Evolutionary conservation across 805 yeast genomes (phyloP).

Genomic region (Saturnispora ahearnii): DNA sequence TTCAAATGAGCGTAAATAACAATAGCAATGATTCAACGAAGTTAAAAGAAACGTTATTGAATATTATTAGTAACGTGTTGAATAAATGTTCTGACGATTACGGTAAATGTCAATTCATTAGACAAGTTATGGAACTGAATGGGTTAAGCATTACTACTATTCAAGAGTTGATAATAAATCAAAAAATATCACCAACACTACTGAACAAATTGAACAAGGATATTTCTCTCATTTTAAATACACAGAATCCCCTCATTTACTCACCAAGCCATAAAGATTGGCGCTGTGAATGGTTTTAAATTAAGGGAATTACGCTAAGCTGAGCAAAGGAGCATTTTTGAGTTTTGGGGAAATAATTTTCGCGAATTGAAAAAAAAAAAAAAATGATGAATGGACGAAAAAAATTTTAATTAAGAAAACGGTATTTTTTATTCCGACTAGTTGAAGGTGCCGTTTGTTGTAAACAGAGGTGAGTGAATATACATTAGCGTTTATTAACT

Average conservation of each 20-base stretch:
- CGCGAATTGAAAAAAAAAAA: not conserved
- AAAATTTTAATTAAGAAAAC: not conserved
- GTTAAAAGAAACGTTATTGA: not conserved
- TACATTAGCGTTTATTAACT: not conserved
- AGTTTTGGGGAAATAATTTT: not conserved
- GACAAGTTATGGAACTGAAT: not conserved
- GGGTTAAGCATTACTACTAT: not conserved
- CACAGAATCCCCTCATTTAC: not conserved
- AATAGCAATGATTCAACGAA: not conserved
- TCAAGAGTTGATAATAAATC: not conserved
- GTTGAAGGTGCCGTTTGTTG: not conserved
- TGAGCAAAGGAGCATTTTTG: not conserved
- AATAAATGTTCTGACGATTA: not conserved
- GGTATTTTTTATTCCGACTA: not conserved
- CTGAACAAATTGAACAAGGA: not conserved
- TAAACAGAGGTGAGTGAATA: not conserved
- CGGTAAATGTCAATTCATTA: not conserved
- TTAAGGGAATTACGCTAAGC: no score
- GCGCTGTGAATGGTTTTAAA: not conserved
- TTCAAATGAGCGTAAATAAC: conserved; percentile 18
- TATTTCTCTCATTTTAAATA: not conserved
- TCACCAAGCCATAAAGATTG: not conserved
- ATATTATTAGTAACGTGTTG: conserved; percentile 1
- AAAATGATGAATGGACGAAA: not conserved
- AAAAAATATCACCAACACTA: not conserved